Evolutionary conservation across 805 yeast genomes (phyloP), one percentile per base, ranked within the genome.

Genomic region (Vanderwaltozyma tropicalis): DNA sequence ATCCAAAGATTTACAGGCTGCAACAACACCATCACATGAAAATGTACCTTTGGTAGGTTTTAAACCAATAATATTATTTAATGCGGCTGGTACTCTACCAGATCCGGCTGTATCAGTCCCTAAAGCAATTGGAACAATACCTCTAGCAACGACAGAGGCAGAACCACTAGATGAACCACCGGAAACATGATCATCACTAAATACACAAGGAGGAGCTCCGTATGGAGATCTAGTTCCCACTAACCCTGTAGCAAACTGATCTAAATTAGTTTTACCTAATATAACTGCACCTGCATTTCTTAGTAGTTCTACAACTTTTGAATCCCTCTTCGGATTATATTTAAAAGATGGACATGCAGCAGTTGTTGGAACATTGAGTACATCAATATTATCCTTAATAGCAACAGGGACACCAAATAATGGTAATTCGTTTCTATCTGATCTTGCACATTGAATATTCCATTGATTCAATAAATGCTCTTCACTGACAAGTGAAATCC

Each of bases 101-200:
- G 95, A 85, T 17, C 98, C 98, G 9, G 98, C 98, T 27, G 98
- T 89, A 57, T 89, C 98, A 5, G 97, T 92, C 27, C 96, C 96
- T 49, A 89, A 68, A 1, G 96, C 72, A 34, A 89, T 53, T 25
- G 97, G 96, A 14, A 85, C 96, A 34, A 78, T 67, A 41, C 97
- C 97, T 48, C 87, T 72, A 16, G 87, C 89, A 15, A 87, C 96
- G 17, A 80, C 88, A 12, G 80, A 77, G 5, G 95, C 94, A n/a
- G 95, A 85, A 11, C 98, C 98, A 1, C 96, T 87, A 28, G 94
- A 80, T 2, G 96, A 86, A 22, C 98, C 98, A 36, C 98, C 98
- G 39, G 87, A 74, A 14, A 89, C 96, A 55, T 87, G 87, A 34
- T 76, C 67, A 35, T 68, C 64, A 47, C 80, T 68, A 60, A 89